These are phyloP conservation scores for Hypoxylon sp. DNA, from an alignment of 2,329 filamentous ascomycete species.

Conservation along the genomic window DNA sequence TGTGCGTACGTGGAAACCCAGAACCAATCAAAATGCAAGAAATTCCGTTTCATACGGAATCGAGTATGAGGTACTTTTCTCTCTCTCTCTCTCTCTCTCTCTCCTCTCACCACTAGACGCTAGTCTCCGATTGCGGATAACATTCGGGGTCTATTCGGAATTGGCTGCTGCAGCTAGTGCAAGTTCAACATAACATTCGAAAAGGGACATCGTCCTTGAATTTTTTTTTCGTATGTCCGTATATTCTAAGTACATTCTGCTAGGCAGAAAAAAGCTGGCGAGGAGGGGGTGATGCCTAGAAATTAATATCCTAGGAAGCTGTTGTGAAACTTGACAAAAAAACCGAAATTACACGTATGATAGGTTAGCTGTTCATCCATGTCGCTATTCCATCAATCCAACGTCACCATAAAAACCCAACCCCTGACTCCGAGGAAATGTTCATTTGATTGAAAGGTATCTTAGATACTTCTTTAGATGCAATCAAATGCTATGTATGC, in stretches of 20 bases:
- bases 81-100: too few relatives aligned
- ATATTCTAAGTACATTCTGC: slow-evolving; percentile 7
- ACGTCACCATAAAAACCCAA: slow-evolving; percentile 22
- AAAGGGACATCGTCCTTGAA: too few relatives aligned
- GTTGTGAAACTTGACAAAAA: slow-evolving; percentile 24
- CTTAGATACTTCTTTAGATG: slow-evolving; percentile 9
- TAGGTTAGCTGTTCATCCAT: too few relatives aligned
- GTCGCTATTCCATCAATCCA: slow-evolving; percentile 22
- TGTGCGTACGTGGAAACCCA: too few relatives aligned
- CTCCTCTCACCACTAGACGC: too few relatives aligned
- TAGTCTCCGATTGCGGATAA: slow-evolving; percentile 29
- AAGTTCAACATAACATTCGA: slow-evolving; percentile 6
- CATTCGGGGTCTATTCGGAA: slow-evolving; percentile 26
- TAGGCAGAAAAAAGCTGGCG: slow-evolving; percentile 14
- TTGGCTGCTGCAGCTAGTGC: slow-evolving; percentile 15
- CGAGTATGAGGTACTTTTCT: too few relatives aligned
- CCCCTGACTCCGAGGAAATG: slow-evolving; percentile 21
- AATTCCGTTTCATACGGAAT: too few relatives aligned
- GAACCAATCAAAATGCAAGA: too few relatives aligned
- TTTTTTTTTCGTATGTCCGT: slow-evolving; percentile 12
- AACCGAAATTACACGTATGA: slow-evolving; percentile 11
- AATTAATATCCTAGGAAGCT: slow-evolving; percentile 20
- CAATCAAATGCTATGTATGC: slow-evolving; percentile 10
- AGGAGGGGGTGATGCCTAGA: slow-evolving; percentile 14
- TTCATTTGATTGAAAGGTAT: slow-evolving; percentile 1